A percentile compares a stretch with the other conserved stretches of the same genome.
phyloP scores from a whole-genome alignment of 108 stramenopile genomes.

The Cylindrotheca fusiformis region DNA sequence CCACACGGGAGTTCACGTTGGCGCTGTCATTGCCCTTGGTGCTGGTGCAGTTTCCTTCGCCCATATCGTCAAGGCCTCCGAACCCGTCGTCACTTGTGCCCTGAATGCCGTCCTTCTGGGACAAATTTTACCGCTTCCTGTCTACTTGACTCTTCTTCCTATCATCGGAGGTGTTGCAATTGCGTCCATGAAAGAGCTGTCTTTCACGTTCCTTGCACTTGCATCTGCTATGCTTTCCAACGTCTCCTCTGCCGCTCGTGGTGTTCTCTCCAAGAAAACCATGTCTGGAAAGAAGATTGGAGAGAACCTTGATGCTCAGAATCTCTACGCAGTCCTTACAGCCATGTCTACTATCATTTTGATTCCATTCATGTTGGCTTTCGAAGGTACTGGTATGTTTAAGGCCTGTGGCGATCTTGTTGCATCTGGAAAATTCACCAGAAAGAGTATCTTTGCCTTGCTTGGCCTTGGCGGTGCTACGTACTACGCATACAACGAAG shows the following conservation, averaged over 20 bases:
- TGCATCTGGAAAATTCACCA: conserved; percentile 72
- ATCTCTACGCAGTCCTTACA: conserved; percentile 96
- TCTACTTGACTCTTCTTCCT: conserved; percentile 93
- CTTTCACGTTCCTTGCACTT: conserved; percentile 94
- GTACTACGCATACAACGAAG: conserved; percentile 99
- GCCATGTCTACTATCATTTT: conserved; percentile 90
- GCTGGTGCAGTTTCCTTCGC: conserved; percentile 98
- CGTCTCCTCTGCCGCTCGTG: conserved; percentile 93
- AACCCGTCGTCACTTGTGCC: conserved; percentile 95
- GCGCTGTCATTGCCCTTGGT: conserved; percentile 95
- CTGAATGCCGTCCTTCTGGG: conserved; percentile 88
- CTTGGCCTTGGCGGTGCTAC: conserved; percentile 60
- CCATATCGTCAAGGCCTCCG: conserved; percentile 99
- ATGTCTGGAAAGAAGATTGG: conserved; percentile 94
- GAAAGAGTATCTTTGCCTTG: conserved; percentile 53
- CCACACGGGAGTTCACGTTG: conserved; percentile 96
- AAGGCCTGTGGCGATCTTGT: conserved; percentile 77
- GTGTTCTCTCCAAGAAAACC: conserved; percentile 94
- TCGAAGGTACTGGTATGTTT: conserved; percentile 91
- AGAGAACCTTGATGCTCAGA: conserved; percentile 96
- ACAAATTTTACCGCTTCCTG: conserved; percentile 79
- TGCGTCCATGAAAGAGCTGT: conserved; percentile 97
- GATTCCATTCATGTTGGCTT: conserved; percentile 85
- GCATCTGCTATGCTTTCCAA: conserved; percentile 97
- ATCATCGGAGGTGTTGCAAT: conserved; percentile 97